Base-by-base conservation (phyloP, 352 stramenopile genomes). In the Pythium diclinum region DNA sequence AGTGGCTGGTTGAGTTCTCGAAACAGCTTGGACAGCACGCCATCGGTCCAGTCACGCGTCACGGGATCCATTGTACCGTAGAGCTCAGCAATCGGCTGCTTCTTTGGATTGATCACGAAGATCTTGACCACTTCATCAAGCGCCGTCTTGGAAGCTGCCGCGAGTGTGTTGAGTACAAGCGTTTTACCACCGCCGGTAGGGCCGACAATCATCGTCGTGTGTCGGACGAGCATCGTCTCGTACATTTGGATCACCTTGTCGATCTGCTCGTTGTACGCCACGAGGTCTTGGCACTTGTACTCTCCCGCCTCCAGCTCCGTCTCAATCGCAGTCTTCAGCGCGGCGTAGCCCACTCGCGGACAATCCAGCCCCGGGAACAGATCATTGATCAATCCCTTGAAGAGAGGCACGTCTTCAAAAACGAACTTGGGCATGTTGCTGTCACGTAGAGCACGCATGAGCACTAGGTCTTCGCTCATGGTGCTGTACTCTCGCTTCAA, bases 191-290 rank as follows among this genome's bases (percentile, higher is more conserved):
- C 95, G 3, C 90, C 92, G 0, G 95, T 98, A 2, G 93, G 93
- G 0, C 95, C 95, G 0, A 98, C 94, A 48, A 98, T 98, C 94
- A 98, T 98, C 0, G 89, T 98, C 8, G 93, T 98, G 76, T 98
- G 94, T 2, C 95, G 85, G 33, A 98, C 92, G 4, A 98, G 78
- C 90, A 98, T 96, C 0, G 91, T 98, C 75, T 98, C 94, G 72
- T 98, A 98, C 90, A 98, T 97, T 57, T 98, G 95, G 34, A 98
- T 97, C 56, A 96, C 94, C 72, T 98, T 98, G 70, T 98, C 94
- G n/a, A 98, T 91, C 67, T 97, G 90, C 13, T 96, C 85, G 25
- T 88, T 83, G 72, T 92, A 92, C 4, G 92, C 88, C 1, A 25
- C 53, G 23, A 81, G 16, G 75, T 96, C 46, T 81, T 88, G 59